Conservation (phyloP, 2,329 filamentous ascomycete species). For the Ophiostoma pallidulum region DNA sequence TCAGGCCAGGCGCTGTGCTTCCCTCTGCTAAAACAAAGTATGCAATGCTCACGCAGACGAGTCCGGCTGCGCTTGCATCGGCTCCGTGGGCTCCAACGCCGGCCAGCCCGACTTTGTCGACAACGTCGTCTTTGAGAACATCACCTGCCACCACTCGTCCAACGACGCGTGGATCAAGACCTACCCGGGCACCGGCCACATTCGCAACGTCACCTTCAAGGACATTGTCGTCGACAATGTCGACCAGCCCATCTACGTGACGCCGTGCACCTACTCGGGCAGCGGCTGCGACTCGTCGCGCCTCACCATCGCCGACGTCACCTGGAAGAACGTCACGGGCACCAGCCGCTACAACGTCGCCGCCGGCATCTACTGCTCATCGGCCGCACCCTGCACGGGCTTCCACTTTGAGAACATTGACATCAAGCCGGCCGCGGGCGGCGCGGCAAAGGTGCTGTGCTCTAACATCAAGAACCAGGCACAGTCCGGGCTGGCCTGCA, state of each 20-base stretch:
- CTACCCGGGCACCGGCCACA: conserved; percentile 31
- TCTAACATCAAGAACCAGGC: conserved; percentile 32
- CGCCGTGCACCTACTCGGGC: conserved; percentile 34
- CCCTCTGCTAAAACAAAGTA: too few species aligned
- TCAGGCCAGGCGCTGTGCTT: too few species aligned
- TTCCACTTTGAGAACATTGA: conserved; percentile 37
- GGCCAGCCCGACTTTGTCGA: conserved; percentile 27
- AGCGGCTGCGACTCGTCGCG: conserved; percentile 30
- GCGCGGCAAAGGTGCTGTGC: conserved; percentile 32
- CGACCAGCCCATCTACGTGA: conserved; percentile 40
- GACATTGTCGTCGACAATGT: conserved; percentile 32
- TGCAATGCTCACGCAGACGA: too few species aligned
- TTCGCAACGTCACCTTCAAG: conserved; percentile 34
- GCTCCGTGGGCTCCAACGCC: conserved; percentile 28
- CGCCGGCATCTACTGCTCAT: conserved; percentile 35
- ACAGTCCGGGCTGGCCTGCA: conserved; percentile 26
- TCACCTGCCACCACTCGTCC: conserved; percentile 28
- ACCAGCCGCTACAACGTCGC: conserved; percentile 40
- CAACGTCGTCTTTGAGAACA: conserved; percentile 29
- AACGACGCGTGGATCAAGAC: conserved; percentile 36
- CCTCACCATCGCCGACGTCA: conserved; percentile 36
- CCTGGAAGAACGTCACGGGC: conserved; percentile 40
- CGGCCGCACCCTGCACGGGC: conserved; percentile 32
- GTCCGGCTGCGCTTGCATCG: conserved; percentile 29
- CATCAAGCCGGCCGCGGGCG: conserved; percentile 34